Base-by-base conservation (phyloP, 164 flowering plant genomes). In the Litsea cubeba region DNA sequence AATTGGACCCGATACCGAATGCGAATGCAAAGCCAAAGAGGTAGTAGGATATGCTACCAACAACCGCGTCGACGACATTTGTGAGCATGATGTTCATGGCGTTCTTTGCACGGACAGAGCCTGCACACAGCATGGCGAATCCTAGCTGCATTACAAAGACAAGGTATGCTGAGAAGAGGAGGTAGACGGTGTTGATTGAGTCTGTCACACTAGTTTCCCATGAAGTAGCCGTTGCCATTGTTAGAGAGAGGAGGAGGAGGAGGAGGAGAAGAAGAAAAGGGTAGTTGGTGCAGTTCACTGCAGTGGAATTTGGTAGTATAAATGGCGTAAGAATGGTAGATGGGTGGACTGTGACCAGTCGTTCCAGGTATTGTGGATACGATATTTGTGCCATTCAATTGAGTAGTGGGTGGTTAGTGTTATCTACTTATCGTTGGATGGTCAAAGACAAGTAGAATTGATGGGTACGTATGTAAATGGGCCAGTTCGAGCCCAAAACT, bases 91-190 rank as follows among this genome's bases (percentile, higher is more conserved):
- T 89, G 79, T 91, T 91, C 88, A 86, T 83, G 72, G 91, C 84
- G 75, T 91, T 91, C 77, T 89, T 89, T 75, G 91, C 93, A 10
- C 91, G 81, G 4, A 91, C 93, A 0, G 93, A 89, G 70, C 93
- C 93, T 0, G 95, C 93, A 62, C 93, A 91, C 30, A 89, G 88
- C 95, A 91, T 91, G 71, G 95, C 93, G 68, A 89, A 91, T 23
- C 95, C 95, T 3, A 89, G 87, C 81, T 91, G 93, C 93, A 89
- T 91, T 5, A 85, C 84, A 58, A 91, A 91, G 50, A 91, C 91
- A 0, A 91, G 82, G 74, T 86, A 86, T 6, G 89, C 88, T 0
- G 92, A 87, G 71, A 86, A 85, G 75, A 86, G 89, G 46, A 87
- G 88, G 69, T 83, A 87, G 30, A 85, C 73, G 1, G 87, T 78